A percentile compares a stretch with the other conserved stretches of the same genome.
phyloP scores from a whole-genome alignment of 2,329 filamentous ascomycete genomes.

The Penicillium sp. region DNA sequence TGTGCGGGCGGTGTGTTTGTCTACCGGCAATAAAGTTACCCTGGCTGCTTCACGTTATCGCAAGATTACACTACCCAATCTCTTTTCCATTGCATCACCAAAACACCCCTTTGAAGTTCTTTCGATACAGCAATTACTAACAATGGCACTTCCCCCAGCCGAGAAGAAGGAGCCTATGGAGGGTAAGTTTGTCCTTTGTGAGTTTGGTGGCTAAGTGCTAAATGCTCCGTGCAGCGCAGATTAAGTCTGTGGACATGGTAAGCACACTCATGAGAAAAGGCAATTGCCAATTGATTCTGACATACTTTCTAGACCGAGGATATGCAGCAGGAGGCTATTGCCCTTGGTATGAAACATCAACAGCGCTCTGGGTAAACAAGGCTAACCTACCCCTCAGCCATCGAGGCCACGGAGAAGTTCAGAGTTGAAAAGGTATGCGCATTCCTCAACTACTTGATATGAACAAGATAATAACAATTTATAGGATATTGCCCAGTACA shows the following conservation, averaged over 20 bases:
- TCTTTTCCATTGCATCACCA: background rate
- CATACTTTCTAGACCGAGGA: conserved; percentile 73
- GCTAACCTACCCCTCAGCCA: conserved; percentile 52
- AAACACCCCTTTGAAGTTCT: background rate
- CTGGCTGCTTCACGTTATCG: conserved; percentile 15
- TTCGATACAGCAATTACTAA: conserved; percentile 4
- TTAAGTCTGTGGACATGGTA: conserved; percentile 99
- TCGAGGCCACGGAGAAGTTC: conserved; percentile 70
- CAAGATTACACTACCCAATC: background rate
- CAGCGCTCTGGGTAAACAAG: conserved; percentile 6
- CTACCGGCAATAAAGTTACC: conserved; percentile 12
- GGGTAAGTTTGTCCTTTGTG: conserved; percentile 50
- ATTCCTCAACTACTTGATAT: background rate
- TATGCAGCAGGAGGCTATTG: conserved; percentile 93
- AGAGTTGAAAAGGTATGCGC: conserved; percentile 66
- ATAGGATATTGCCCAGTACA: conserved; percentile 91
- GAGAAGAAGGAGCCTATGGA: conserved; percentile 73
- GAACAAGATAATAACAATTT: conserved; percentile 14
- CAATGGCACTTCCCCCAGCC: conserved; percentile 34
- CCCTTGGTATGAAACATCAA: conserved; percentile 71
- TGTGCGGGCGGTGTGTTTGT: conserved; percentile 7
- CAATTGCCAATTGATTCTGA: conserved; percentile 13
- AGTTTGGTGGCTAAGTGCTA: conserved; percentile 16
- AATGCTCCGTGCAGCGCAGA: conserved; percentile 65
- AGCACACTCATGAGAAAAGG: conserved; percentile 28